These are phyloP conservation scores for Pilasporangium apinafurcum DNA, from an alignment of 352 stramenopile species.

Conservation along the genomic window DNA sequence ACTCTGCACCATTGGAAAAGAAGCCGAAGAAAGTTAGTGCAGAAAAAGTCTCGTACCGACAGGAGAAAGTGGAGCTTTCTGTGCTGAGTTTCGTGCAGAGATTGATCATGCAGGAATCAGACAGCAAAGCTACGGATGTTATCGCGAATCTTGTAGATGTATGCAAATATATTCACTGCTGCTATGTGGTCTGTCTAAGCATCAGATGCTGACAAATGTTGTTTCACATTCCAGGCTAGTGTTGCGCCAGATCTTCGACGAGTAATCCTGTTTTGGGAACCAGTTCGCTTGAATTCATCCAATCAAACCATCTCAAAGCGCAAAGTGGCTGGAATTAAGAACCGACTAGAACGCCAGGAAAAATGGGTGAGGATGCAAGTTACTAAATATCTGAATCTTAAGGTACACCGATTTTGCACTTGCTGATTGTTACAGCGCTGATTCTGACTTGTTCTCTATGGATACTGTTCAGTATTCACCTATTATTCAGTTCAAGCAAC, in stretches of 20 bases:
- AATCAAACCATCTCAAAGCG: slow-evolving; percentile 75
- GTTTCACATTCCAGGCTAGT: slow-evolving; percentile 31
- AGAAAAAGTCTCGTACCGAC: slow-evolving; percentile 63
- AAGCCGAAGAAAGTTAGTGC: slow-evolving; percentile 54
- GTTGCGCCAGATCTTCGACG: slow-evolving; percentile 60
- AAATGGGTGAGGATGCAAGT: slow-evolving; percentile 64
- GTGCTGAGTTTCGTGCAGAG: slow-evolving; percentile 69
- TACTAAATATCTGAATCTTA: slow-evolving; percentile 72
- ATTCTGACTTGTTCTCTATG: neutral
- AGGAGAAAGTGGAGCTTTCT: slow-evolving; percentile 61
- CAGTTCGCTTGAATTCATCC: slow-evolving; percentile 52
- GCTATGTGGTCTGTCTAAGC: neutral
- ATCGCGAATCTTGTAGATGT: slow-evolving; percentile 71
- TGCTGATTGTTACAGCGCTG: neutral
- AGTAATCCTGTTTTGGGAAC: slow-evolving; percentile 71
- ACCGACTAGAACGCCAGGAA: slow-evolving; percentile 53
- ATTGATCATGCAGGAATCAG: slow-evolving; percentile 54
- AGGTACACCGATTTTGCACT: slow-evolving; percentile 27
- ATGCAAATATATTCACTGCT: neutral
- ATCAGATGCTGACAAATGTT: neutral
- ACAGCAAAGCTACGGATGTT: slow-evolving; percentile 48
- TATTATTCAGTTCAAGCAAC: slow-evolving; percentile 72
- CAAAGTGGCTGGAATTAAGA: slow-evolving; percentile 58
- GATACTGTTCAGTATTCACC: slow-evolving; percentile 47
- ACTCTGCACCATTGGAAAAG: slow-evolving; percentile 58